A percentile compares a stretch with the other conserved stretches of the same genome.
These are phyloP conservation scores for Umbelopsis sp. DNA, from an alignment of 192 early-diverging fungal genomes.

Conservation along the genomic window DNA sequence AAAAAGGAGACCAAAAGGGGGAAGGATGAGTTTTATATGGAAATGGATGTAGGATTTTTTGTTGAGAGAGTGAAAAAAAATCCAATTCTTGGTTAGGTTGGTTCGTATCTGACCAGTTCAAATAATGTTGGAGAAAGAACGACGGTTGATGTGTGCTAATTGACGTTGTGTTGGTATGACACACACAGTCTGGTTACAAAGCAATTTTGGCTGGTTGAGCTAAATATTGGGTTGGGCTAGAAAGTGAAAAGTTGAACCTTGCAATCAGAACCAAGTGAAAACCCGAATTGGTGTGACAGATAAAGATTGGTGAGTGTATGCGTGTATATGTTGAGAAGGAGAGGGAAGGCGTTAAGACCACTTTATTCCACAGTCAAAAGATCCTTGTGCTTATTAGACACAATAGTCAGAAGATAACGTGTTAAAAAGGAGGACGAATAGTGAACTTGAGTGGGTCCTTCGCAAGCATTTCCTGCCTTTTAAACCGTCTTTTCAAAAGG, in stretches of 20 bases:
- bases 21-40: neutral
- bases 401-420: constrained; percentile 13
- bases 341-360: constrained; percentile 4
- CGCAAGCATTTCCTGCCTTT: neutral
- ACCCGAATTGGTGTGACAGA: neutral
- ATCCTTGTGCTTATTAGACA: neutral
- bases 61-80: neutral
- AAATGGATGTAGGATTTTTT: neutral
- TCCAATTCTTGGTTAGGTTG: neutral
- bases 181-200: constrained; percentile 19
- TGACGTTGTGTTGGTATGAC: constrained; percentile 13
- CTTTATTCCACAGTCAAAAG: neutral
- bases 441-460: neutral
- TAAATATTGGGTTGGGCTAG: too few relatives aligned
- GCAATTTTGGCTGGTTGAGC: neutral
- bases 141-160: neutral
- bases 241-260: constrained; percentile 5
- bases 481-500: neutral
- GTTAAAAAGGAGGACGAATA: constrained; percentile 12
- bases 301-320: neutral
- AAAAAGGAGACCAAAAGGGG: neutral
- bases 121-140: constrained; percentile 12
- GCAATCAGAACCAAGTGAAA: constrained; percentile 17
- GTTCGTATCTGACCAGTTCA: constrained; percentile 16
- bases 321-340: neutral